Conservation (phyloP, 1,139 yeast genomes). For the Yamadazyma taylorii region DNA sequence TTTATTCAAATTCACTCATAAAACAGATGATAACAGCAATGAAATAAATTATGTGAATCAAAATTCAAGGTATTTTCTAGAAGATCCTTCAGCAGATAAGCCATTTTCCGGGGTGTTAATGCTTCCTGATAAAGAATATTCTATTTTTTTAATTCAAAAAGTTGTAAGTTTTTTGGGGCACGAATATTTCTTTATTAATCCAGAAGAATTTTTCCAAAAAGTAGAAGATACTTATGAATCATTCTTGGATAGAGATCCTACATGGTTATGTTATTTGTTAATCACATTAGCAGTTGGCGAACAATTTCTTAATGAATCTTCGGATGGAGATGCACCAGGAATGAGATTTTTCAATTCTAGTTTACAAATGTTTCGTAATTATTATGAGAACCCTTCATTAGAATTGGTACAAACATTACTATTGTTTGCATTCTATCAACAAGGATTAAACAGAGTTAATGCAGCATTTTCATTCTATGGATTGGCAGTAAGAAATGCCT, state of each 20-base stretch:
- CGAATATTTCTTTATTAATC: slow-evolving; percentile 13
- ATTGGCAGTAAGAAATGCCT: slow-evolving; percentile 12
- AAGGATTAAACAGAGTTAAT: slow-evolving; percentile 13
- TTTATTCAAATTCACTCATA: slow-evolving; percentile 12
- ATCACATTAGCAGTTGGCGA: slow-evolving; percentile 15
- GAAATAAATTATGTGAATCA: slow-evolving; percentile 1
- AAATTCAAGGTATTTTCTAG: slow-evolving; percentile 8
- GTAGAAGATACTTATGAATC: slow-evolving; percentile 11
- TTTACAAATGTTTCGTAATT: slow-evolving; percentile 10
- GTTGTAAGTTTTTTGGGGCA: slow-evolving; percentile 13
- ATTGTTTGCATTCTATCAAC: slow-evolving; percentile 15
- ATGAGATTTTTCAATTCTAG: slow-evolving; percentile 16
- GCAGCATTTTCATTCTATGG: slow-evolving; percentile 15
- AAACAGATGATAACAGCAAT: not conserved
- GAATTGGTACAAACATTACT: slow-evolving; percentile 12
- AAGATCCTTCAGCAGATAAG: slow-evolving; percentile 10
- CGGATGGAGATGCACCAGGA: slow-evolving; percentile 15
- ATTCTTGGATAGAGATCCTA: slow-evolving; percentile 10
- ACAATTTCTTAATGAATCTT: slow-evolving; percentile 14
- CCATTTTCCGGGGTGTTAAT: slow-evolving; percentile 13
- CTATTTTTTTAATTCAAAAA: slow-evolving; percentile 12
- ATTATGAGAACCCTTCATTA: slow-evolving; percentile 12
- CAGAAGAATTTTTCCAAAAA: slow-evolving; percentile 9
- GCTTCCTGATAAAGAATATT: slow-evolving; percentile 16
- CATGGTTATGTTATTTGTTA: slow-evolving; percentile 13